Base-by-base conservation (phyloP, 2,329 filamentous ascomycete species). In the Talaromyces pinophilus region DNA sequence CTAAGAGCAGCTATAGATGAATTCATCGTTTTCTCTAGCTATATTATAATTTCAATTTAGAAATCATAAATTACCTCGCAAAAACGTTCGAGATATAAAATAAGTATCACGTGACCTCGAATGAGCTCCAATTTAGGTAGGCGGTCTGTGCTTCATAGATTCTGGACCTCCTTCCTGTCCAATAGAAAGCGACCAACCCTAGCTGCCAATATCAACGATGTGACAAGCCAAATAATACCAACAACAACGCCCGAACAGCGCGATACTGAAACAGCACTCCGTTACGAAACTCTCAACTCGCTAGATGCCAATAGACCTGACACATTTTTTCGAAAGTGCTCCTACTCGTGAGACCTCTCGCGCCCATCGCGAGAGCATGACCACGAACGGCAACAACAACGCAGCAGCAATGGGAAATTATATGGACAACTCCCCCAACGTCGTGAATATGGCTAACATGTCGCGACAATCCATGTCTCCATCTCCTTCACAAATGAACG, bases 391-490 rank as follows among this genome's bases (percentile, higher is more conserved):
- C 38, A 60, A 46, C 57, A 60, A 46, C 57, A 60, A 67, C 63
- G 71, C 70, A 62, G 67, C 71, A 60, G 67, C 71, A 60, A 72
- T 74, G 67, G 74, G 74, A 52, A 74, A 71, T 62, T 77, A 76
- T 65, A 71, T 72, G 46, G 78, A 80, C 25, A 75, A 71, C 68
- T 69, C 71, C 17, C 66, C 70, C 17, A 71, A 74, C 57, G 71
- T 71, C 40, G 70, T 76, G 48, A 78, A 76, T 60, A 67, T 78
- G 68, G 62, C 69, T 35, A 76, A 74, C 61, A 72, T 76, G 42
- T 72, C 76, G 60, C 77, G 78, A 30, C 76, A 74, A 66, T 69
- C 74, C n/a, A 72, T 77, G 59, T 72, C 76, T 33, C 73, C 77
- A n/a, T 71, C 74, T 13, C 70, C 75, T 57, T 68, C 75, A 28